phyloP scores from a whole-genome alignment of 208 protist species.

The Acanthamoeba pearcei region DNA sequence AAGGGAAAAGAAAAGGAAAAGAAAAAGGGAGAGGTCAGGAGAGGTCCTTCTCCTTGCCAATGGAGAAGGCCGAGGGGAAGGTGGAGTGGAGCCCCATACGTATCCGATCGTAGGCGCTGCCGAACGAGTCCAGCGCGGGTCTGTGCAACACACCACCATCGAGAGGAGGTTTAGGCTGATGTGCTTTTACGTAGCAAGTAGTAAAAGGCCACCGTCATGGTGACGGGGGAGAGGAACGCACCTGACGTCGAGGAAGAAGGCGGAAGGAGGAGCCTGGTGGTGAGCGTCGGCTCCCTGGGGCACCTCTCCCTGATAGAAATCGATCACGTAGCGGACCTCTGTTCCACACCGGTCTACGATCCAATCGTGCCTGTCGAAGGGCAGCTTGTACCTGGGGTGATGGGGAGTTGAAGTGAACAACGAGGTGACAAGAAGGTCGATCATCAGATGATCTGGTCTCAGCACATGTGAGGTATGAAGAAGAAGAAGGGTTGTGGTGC shows the following conservation, averaged over 20 bases:
- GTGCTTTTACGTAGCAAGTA: too few species aligned
- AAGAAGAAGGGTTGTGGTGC: not conserved
- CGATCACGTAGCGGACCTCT: constrained; percentile 79
- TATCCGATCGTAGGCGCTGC: constrained; percentile 43
- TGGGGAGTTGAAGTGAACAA: not conserved
- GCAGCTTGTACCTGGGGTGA: constrained; percentile 46
- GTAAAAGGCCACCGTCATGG: too few species aligned
- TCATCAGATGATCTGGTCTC: not conserved
- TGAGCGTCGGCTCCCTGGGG: constrained; percentile 9
- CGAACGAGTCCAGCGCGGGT: not conserved
- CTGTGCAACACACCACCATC: not conserved
- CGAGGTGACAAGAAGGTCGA: not conserved
- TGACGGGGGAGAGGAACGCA: not conserved
- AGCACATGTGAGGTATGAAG: too few species aligned
- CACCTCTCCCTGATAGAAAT: constrained; percentile 80
- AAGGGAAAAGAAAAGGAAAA: not conserved
- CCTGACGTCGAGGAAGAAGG: constrained; percentile 61
- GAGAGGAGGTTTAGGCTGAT: not conserved
- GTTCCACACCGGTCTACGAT: constrained; percentile 86
- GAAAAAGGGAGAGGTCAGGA: not conserved
- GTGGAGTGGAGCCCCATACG: constrained; percentile 34
- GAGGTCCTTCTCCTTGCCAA: not conserved
- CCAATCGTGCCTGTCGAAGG: constrained; percentile 89
- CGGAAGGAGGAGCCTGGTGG: not conserved
- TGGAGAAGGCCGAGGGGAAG: constrained; percentile 2